Conservation (phyloP, 2,329 filamentous ascomycete species). For the Pezicula carpinea region DNA sequence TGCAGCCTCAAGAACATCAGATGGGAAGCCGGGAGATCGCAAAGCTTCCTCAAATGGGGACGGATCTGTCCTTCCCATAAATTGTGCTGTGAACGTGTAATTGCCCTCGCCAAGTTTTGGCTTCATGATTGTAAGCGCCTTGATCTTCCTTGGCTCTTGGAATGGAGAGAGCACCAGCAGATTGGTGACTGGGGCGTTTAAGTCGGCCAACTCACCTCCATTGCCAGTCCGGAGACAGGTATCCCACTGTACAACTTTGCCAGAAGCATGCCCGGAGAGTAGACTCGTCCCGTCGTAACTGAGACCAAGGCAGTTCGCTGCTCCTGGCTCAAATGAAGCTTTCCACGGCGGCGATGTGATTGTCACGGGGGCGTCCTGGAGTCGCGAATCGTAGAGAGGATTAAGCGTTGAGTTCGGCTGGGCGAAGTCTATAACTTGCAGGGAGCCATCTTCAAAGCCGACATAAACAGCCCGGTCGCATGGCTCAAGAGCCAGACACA, state of each 20-base stretch:
- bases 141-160: constrained; percentile 37
- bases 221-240: constrained; percentile 38
- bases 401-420: constrained; percentile 40
- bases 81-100: constrained; percentile 62
- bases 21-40: constrained; percentile 19
- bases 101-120: constrained; percentile 64
- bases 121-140: constrained; percentile 66
- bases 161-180: constrained; percentile 66
- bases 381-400: constrained; percentile 37
- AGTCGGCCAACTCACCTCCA: constrained; percentile 27
- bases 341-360: constrained; percentile 44
- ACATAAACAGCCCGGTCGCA: constrained; percentile 79
- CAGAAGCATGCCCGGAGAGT: constrained; percentile 75
- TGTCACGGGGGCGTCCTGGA: constrained; percentile 54
- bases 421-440: constrained; percentile 75
- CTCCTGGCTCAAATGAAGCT: constrained; percentile 40
- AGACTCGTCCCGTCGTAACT: constrained; percentile 80
- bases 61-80: constrained; percentile 35
- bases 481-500: constrained; percentile 73
- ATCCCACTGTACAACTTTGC: constrained; percentile 78
- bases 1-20: constrained; percentile 43
- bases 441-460: constrained; percentile 72
- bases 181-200: constrained; percentile 81
- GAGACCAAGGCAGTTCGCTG: constrained; percentile 62
- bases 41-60: constrained; percentile 16